A percentile compares a stretch with the other conserved stretches of the same genome.
phyloP scores from a whole-genome alignment of 1,284 basidiomycete genomes.

The Ustilago crameri region DNA sequence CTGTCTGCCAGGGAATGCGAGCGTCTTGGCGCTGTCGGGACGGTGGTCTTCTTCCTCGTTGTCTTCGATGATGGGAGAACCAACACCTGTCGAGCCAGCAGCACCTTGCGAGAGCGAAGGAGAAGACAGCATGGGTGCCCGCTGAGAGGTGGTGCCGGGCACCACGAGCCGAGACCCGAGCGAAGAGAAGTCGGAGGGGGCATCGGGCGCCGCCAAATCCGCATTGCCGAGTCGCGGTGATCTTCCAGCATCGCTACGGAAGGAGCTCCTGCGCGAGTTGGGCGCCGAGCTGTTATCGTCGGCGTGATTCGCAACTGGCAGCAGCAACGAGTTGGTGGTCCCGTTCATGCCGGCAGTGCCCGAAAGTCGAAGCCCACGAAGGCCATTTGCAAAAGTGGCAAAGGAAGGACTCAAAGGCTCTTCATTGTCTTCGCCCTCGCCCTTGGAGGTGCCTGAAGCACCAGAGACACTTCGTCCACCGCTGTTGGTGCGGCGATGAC shows the following conservation, averaged over 20 bases:
- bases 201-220: slow-evolving; percentile 20
- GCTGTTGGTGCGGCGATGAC: slow-evolving; percentile 46
- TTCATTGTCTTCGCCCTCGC: slow-evolving; percentile 30
- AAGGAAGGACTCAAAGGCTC: slow-evolving; percentile 48
- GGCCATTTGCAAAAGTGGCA: slow-evolving; percentile 37
- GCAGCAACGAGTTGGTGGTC: slow-evolving; percentile 22
- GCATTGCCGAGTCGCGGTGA: slow-evolving; percentile 23
- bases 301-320: slow-evolving; percentile 10
- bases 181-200: slow-evolving; percentile 11
- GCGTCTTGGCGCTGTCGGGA: slow-evolving; percentile 13
- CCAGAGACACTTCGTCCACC: slow-evolving; percentile 46
- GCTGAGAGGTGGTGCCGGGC: slow-evolving; percentile 13
- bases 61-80: slow-evolving; percentile 50
- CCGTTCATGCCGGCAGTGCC: slow-evolving; percentile 34
- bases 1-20: slow-evolving; percentile 16
- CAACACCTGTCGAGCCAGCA: slow-evolving; percentile 38
- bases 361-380: slow-evolving; percentile 45
- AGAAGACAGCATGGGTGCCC: slow-evolving; percentile 20
- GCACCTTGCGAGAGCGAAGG: slow-evolving; percentile 44
- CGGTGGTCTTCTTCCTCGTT: slow-evolving; percentile 31
- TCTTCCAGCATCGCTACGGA: slow-evolving; percentile 31
- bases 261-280: slow-evolving; percentile 51
- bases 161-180: slow-evolving; percentile 29
- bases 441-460: slow-evolving; percentile 32
- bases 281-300: slow-evolving; percentile 30